These are phyloP conservation scores for Pholiota microspora DNA, from an alignment of 768 basidiomycete species.

Conservation along the genomic window DNA sequence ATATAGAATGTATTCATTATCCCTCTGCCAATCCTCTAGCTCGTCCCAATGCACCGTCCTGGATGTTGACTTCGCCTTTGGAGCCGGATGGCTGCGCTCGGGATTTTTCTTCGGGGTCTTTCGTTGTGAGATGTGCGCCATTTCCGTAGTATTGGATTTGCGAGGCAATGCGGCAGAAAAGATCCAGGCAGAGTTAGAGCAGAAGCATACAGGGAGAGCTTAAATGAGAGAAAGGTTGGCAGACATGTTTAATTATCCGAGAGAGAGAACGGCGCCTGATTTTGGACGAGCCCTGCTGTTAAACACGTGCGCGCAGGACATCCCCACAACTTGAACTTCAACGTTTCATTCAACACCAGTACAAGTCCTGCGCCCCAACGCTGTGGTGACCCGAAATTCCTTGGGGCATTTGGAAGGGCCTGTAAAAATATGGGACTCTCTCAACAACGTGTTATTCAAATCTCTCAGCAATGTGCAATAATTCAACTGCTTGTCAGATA, in stretches of 20 bases:
- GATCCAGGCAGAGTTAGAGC: not conserved
- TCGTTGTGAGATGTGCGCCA: not conserved
- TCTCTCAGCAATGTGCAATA: not conserved
- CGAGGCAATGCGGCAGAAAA: not conserved
- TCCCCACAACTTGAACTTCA: not conserved
- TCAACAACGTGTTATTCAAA: not conserved
- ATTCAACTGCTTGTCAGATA: not conserved
- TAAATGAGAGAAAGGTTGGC: not conserved
- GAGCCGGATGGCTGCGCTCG: not conserved
- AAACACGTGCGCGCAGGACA: too few species aligned
- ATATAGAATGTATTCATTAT: conserved; percentile 69
- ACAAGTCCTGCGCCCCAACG: not conserved
- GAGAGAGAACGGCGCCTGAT: not conserved
- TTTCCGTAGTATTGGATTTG: not conserved
- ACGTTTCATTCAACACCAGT: not conserved
- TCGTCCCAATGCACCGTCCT: conserved; percentile 49
- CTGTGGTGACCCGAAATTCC: too few species aligned
- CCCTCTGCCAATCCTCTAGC: conserved; percentile 66
- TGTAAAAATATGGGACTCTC: not conserved
- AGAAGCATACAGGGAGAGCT: not conserved
- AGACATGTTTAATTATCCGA: not conserved
- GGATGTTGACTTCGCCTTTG: conserved; percentile 2
- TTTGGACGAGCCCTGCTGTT: too few species aligned
- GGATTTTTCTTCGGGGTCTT: not conserved
- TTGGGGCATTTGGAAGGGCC: not conserved